These are phyloP conservation scores for Trypethelium eluteriae DNA, from an alignment of 495 filamentous ascomycete genomes.

Conservation along the genomic window DNA sequence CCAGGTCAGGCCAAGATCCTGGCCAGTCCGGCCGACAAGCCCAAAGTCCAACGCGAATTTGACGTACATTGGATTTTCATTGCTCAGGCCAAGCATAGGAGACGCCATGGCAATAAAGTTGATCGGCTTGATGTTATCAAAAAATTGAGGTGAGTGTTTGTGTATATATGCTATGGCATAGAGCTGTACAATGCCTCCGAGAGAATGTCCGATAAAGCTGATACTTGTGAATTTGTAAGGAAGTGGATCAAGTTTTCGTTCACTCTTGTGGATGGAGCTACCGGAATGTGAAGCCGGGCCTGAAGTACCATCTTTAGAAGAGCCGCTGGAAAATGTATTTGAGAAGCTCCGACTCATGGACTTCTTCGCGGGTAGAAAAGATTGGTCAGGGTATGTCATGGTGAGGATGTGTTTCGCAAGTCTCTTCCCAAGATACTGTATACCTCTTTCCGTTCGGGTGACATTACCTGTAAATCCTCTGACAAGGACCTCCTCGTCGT, in stretches of 20 bases:
- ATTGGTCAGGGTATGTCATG: slow-evolving; percentile 88
- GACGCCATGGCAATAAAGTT: slow-evolving; percentile 92
- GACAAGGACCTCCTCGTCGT: slow-evolving; percentile 87
- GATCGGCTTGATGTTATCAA: slow-evolving; percentile 74
- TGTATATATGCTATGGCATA: slow-evolving; percentile 97
- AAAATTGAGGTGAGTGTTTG: slow-evolving; percentile 89
- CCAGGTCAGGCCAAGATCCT: slow-evolving; percentile 93
- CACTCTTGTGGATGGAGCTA: slow-evolving; percentile 43
- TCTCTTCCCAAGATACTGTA: slow-evolving; percentile 92
- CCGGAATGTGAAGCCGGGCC: slow-evolving; percentile 39
- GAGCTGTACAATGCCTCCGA: slow-evolving; percentile 84
- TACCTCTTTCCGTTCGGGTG: slow-evolving; percentile 82
- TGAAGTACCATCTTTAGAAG: slow-evolving; percentile 20
- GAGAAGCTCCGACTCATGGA: slow-evolving; percentile 32
- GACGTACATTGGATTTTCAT: slow-evolving; percentile 95
- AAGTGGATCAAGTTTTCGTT: slow-evolving; percentile 42
- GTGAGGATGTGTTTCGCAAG: slow-evolving; percentile 83
- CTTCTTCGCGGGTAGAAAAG: slow-evolving; percentile 64
- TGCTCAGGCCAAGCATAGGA: slow-evolving; percentile 86
- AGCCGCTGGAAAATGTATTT: slow-evolving; percentile 33
- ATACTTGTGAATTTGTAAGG: slow-evolving; percentile 87
- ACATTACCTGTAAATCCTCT: slow-evolving; percentile 87
- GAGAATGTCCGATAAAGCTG: slow-evolving; percentile 88
- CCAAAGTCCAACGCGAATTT: slow-evolving; percentile 96
- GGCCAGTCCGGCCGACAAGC: slow-evolving; percentile 85